Conservation (phyloP, 768 basidiomycete genomes). For the Erythrobasidium yunnanense region DNA sequence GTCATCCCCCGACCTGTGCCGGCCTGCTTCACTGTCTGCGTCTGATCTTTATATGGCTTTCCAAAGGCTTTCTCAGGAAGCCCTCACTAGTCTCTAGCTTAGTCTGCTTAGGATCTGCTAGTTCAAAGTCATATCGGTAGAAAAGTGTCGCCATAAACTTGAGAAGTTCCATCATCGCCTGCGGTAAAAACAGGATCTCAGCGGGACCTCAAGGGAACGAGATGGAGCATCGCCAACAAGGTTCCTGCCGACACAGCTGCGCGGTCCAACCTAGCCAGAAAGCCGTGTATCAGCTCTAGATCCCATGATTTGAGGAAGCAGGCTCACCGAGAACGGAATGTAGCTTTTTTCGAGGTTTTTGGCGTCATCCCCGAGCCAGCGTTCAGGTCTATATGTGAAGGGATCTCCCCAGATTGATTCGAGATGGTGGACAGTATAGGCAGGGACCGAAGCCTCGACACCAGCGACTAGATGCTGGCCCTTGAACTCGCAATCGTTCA, state of each 20-base stretch:
- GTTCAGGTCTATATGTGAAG: slow-evolving; percentile 64
- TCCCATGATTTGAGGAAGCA: background rate
- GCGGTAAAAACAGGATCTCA: too few relatives aligned
- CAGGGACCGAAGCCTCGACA: slow-evolving; percentile 29
- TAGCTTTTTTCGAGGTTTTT: slow-evolving; percentile 49
- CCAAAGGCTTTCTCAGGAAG: slow-evolving; percentile 60
- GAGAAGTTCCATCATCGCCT: slow-evolving; percentile 62
- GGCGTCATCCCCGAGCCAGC: slow-evolving; percentile 68
- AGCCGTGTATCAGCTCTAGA: too few relatives aligned
- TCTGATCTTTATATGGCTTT: slow-evolving; percentile 11
- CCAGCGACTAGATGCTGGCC: slow-evolving; percentile 60
- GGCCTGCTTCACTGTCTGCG: too few relatives aligned
- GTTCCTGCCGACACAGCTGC: background rate
- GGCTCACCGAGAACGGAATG: slow-evolving; percentile 71
- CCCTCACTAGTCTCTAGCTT: slow-evolving; percentile 70
- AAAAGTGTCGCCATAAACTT: slow-evolving; percentile 72
- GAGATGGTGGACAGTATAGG: slow-evolving; percentile 46
- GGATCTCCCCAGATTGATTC: slow-evolving; percentile 65
- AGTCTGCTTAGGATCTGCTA: slow-evolving; percentile 27
- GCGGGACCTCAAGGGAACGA: too few relatives aligned
- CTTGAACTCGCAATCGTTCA: slow-evolving; percentile 51
- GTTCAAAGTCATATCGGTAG: slow-evolving; percentile 49
- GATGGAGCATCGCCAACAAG: background rate
- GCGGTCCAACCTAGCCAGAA: background rate
- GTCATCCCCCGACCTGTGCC: too few relatives aligned